phyloP scores from a whole-genome alignment of 768 basidiomycete species.

The Amanita thiersii region DNA sequence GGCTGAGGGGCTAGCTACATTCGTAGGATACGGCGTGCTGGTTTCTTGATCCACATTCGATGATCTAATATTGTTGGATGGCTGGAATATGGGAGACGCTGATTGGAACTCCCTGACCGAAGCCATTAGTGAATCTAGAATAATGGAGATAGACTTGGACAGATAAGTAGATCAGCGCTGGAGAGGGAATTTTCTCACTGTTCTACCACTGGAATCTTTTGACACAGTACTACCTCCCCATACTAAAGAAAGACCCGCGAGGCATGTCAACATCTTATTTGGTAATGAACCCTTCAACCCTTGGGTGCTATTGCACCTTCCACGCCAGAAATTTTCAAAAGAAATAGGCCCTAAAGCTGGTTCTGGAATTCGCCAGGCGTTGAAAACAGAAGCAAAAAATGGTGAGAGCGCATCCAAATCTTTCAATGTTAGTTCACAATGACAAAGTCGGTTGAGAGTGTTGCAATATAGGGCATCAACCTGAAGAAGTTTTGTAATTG shows the following conservation, averaged over 20 bases:
- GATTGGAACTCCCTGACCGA: no score
- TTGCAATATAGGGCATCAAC: slow-evolving; percentile 34
- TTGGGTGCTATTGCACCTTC: slow-evolving; percentile 37
- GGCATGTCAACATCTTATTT: slow-evolving; percentile 29
- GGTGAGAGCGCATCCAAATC: slow-evolving; percentile 31
- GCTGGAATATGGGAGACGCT: no score
- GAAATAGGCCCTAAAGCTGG: slow-evolving; percentile 43
- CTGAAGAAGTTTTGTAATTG: slow-evolving; percentile 19
- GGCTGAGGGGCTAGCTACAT: no score
- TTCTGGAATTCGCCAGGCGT: slow-evolving; percentile 27
- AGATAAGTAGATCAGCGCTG: no score
- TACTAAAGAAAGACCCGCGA: slow-evolving; percentile 39
- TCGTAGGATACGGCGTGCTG: no score
- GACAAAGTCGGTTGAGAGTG: slow-evolving; percentile 30
- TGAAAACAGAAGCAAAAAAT: slow-evolving; percentile 46
- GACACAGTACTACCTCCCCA: slow-evolving; percentile 6
- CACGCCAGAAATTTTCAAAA: slow-evolving; percentile 53
- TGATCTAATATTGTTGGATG: no score
- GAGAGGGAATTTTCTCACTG: no score
- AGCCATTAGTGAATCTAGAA: no score
- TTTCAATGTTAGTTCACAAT: slow-evolving; percentile 29
- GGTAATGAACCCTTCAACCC: slow-evolving; percentile 33
- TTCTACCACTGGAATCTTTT: no score
- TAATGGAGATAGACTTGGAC: no score
- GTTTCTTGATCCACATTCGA: no score